Base-by-base conservation (phyloP, 2,329 filamentous ascomycete species). In the Exophiala viscosa region DNA sequence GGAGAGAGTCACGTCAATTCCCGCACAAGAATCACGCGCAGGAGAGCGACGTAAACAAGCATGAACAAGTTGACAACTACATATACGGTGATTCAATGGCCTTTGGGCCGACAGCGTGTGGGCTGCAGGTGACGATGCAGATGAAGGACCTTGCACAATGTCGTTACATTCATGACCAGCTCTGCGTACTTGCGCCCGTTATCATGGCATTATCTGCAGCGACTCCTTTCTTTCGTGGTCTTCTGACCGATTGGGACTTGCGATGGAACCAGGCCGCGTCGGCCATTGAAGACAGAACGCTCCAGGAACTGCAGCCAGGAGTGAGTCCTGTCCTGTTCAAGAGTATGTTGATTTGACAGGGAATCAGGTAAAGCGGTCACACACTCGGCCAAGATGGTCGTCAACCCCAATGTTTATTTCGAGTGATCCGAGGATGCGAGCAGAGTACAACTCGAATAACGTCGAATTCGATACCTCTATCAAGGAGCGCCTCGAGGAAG, bases 71-170 rank as follows among this genome's bases (percentile, higher is more conserved):
- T 7, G 87, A 95, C 50, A 87, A 93, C 66, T 88, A 87, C 66
- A 95, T 97, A 54, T 93, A 97, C 69, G 96, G 97, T 92, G 92
- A 97, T 66, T 91, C 92, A 50, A 97, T 97, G 92, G 92, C 91
- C 3, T 97, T 97, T 70, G 92, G 92, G 34, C 97, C 97, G 91
- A 93, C 92, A 20, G 96, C 90, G 67, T 97, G 93, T 70, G 97
- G 92, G 71, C 76, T 97, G 60, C 92, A 97, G 66, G 96, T 97
- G 60, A 97, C 92, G 0, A 96, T 97, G 68, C 92, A 97, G 68
- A 90, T 92, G 49, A 96, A 96, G 76, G 96, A 96, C 67, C 93
- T 97, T 65, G 89, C 83, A 48, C 92, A 97, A 70, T 92, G 90
- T 10, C 79, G 93, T 57, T 87, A 83, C 62, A 85, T 97, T 76